A percentile compares a stretch with the other conserved stretches of the same genome.
phyloP scores from a whole-genome alignment of 179 eudicot species.

The Actinidia arguta region DNA sequence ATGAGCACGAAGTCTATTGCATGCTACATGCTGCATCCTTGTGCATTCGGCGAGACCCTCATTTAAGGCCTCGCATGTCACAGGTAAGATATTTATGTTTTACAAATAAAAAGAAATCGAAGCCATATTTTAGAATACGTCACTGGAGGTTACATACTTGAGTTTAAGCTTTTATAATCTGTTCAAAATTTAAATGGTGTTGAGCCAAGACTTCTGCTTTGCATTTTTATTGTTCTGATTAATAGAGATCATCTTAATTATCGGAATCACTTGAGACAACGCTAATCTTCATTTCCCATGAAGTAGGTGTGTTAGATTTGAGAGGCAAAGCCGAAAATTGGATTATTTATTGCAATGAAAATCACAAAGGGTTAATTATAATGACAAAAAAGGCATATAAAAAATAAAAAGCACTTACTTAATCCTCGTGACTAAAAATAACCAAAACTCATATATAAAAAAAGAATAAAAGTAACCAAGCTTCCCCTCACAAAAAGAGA shows the following conservation, averaged over 20 bases:
- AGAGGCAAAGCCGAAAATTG: no score
- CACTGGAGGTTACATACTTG: neutral
- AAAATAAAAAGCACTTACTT: no score
- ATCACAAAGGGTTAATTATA: no score
- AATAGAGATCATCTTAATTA: neutral
- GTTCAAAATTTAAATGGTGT: neutral
- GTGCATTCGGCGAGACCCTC: constrained; percentile 94
- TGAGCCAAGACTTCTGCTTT: neutral
- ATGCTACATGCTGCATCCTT: constrained; percentile 88
- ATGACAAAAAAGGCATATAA: no score
- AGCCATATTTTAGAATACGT: neutral
- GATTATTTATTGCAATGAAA: no score
- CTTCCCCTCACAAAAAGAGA: no score
- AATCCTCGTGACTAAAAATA: no score
- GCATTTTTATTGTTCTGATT: no score
- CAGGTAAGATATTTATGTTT: constrained; percentile 53
- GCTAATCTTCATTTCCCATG: no score
- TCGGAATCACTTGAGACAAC: neutral
- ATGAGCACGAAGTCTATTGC: constrained; percentile 73
- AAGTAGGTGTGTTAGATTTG: neutral
- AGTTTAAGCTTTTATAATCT: neutral
- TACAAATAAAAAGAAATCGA: neutral
- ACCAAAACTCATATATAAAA: no score
- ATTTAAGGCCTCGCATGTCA: constrained; percentile 93
- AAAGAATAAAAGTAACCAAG: no score